Conservation (phyloP, 768 basidiomycete genomes). For the Termitomyces eurrhizus region DNA sequence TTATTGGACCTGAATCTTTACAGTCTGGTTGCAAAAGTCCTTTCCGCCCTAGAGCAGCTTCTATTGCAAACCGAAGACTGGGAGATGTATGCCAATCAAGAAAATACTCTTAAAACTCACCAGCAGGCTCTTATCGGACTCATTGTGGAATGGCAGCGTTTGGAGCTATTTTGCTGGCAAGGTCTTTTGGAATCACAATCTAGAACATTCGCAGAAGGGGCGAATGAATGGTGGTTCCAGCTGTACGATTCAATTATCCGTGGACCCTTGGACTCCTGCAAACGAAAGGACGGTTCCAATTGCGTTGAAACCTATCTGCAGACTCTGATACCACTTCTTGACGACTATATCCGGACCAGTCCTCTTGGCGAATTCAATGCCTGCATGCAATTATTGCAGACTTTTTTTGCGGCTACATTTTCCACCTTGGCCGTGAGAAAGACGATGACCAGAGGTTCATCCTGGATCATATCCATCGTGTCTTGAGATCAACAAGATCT, state of each 20-base stretch:
- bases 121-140: constrained; percentile 64
- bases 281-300: constrained; percentile 30
- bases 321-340: constrained; percentile 70
- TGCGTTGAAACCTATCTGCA: constrained; percentile 51
- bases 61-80: constrained; percentile 89
- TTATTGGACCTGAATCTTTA: constrained; percentile 58
- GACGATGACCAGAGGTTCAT: constrained; percentile 22
- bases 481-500: constrained; percentile 57
- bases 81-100: constrained; percentile 94
- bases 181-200: constrained; percentile 71
- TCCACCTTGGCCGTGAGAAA: constrained; percentile 30
- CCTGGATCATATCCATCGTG: constrained; percentile 46
- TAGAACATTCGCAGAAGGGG: constrained; percentile 44
- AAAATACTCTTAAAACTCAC: constrained; percentile 70
- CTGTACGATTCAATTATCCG: constrained; percentile 77
- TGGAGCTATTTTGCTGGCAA: constrained; percentile 89
- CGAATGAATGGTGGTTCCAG: constrained; percentile 82
- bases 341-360: constrained; percentile 69
- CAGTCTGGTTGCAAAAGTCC: constrained; percentile 76
- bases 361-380: constrained; percentile 81
- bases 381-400: constrained; percentile 62
- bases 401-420: constrained; percentile 59
- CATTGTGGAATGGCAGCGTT: constrained; percentile 86
- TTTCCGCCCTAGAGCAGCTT: constrained; percentile 82
- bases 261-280: constrained; percentile 49